Evolutionary conservation across 352 stramenopile genomes (phyloP), one percentile per base, ranked within the genome.

Genomic region (Blastocystis sp.): DNA sequence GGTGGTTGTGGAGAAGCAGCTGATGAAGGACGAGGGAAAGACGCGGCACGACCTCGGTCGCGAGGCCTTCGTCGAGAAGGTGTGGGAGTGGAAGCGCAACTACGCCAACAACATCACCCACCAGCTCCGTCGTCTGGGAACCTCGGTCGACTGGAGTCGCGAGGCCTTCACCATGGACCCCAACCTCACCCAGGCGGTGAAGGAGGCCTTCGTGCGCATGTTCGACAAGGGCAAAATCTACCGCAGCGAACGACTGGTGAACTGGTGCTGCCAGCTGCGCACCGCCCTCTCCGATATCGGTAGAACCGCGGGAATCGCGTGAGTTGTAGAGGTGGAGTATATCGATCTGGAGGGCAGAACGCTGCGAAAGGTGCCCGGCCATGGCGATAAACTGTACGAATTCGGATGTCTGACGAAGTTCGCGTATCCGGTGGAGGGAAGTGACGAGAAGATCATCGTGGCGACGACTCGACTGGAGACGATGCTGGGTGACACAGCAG

Each of bases 91-190:
- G 97, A 99, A 99, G 92, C 94, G 97, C 45, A 94, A 98, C 89
- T 99, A 98, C 90, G 97, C 96, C 50, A 94, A 94, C 20, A 93
- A 93, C 43, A 99, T 99, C 91, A 96, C 96, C 63, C 93, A 93
- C 64, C 97, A 99, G 91, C 92, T 99, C 39, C 92, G 95, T 82
- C 92, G 92, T 76, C 92, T 99, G 0, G 98, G 97, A 20, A 95
- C 93, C 1, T 95, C 94, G 50, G 95, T 99, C 3, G 97, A 99
- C 93, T 98, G 98, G 94, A 93, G 94, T 68, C 91, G 97, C 43
- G 94, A 98, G 90, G 96, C 96, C 68, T 99, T 99, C 91, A 99
- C 98, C 54, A 98, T 99, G 91, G 97, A 99, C 90, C 93, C 97
- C 5, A 95, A 95, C 76, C 94, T 98, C 69, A 98, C 93, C 90